Conservation (phyloP, 352 stramenopile species). For the Achlya hypogyna region DNA sequence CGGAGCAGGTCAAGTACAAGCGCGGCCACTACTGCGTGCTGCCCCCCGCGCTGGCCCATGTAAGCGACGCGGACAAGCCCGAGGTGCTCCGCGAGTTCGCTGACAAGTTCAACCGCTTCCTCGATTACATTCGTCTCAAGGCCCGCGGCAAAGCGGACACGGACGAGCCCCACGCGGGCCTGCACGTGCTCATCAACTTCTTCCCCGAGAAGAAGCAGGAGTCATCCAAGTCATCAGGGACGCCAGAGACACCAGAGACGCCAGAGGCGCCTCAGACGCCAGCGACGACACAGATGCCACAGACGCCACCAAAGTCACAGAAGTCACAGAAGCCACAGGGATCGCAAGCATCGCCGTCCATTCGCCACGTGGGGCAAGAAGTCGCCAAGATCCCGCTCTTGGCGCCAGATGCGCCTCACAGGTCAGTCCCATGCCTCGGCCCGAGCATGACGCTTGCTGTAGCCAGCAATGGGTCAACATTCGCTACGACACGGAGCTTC, state of each 20-base stretch:
- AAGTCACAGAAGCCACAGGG: background rate
- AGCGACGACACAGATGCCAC: background rate
- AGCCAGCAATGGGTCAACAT: slow-evolving; percentile 79
- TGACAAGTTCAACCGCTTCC: slow-evolving; percentile 13
- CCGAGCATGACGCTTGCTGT: background rate
- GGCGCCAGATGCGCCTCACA: slow-evolving; percentile 42
- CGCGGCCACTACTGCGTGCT: slow-evolving; percentile 17
- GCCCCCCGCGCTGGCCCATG: background rate
- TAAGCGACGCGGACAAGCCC: background rate
- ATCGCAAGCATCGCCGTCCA: too few relatives aligned
- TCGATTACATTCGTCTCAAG: slow-evolving; percentile 19
- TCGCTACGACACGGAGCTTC: slow-evolving; percentile 63
- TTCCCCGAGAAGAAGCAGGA: background rate
- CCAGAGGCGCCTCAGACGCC: background rate
- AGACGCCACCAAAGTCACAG: background rate
- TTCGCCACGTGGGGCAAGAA: slow-evolving; percentile 37
- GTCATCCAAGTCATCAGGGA: background rate
- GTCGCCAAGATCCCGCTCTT: slow-evolving; percentile 70
- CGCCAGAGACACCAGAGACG: background rate
- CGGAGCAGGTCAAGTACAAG: slow-evolving; percentile 21
- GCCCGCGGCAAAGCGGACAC: background rate
- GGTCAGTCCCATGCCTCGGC: background rate
- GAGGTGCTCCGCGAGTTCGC: background rate
- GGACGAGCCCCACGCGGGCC: background rate
- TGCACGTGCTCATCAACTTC: background rate